Base-by-base conservation (phyloP, 345 rosid genomes). In the Pugionium cornutum region DNA sequence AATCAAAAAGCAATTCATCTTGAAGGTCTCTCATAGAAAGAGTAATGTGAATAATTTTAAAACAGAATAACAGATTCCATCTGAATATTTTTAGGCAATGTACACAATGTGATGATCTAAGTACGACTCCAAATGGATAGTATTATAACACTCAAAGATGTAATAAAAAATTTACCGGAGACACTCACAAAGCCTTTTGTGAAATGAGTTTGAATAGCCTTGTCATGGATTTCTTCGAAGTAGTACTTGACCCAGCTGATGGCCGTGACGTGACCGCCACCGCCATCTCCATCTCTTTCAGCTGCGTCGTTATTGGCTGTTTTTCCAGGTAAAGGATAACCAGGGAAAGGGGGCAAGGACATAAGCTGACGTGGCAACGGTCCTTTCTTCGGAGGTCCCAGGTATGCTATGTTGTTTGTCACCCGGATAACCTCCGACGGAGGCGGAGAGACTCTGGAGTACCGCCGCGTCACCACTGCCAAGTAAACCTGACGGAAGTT, bases 341-440 rank as follows among this genome's bases (percentile, higher is more conserved):
- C 79, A 0, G 95, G 97, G 67, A 92, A 92, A 3, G 92, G 85
- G 25, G 97, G 98, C 73, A 89, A 76, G 2, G 88, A 89, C 52
- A 89, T 78, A 18, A 89, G 82, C 78, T 92, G 98, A 7, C 92
- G 95, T 7, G 97, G 98, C 78, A 87, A 86, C 0, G 87, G 89
- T 27, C 76, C 83, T 30, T 75, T 74, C 81, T 83, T 86, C 0
- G 85, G 86, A 29, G 70, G 55, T 32, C 86, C 91, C 55, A 91
- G 41, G 43, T 76, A 64, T 2, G 92, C 84, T 27, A 91, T 51
- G 63, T 85, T 82, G 73, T 89, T 85, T 43, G 78, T 62, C 18
- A 91, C 86, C 47, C 89, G 85, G 45, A 88, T 68, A 44, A 83
- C 83, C 44, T 69, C 73, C 10, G 89, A 77, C 4, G 60, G 77